Conservation (phyloP, 345 rosid genomes). For the Eucalyptus pauciflora region DNA sequence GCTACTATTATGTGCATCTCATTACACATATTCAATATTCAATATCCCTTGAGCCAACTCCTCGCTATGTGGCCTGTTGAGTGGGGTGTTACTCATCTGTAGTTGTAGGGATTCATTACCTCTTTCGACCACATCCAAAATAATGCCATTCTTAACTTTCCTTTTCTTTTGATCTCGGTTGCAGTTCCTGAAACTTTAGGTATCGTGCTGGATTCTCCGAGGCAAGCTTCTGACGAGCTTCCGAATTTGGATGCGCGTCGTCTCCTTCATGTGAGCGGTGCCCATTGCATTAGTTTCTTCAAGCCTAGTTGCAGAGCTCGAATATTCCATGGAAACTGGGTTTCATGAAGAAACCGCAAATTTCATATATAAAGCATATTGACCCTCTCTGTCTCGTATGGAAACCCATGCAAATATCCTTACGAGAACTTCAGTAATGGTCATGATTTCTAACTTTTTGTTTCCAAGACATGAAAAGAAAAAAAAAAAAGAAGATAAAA, state of each 20-base stretch:
- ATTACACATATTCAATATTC: not conserved
- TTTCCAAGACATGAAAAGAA: not conserved
- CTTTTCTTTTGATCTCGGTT: not conserved
- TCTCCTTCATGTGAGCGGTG: not conserved
- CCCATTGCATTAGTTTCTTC: not conserved
- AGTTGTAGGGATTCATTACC: not conserved
- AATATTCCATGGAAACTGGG: not conserved
- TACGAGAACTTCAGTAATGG: not conserved
- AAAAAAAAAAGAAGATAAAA: too few species aligned
- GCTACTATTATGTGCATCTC: not conserved
- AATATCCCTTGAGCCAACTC: not conserved
- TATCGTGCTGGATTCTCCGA: slow-evolving; percentile 56
- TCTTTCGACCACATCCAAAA: not conserved
- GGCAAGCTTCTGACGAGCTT: slow-evolving; percentile 79
- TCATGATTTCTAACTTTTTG: not conserved
- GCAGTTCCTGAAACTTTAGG: slow-evolving; percentile 54
- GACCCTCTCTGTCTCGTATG: not conserved
- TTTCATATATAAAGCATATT: not conserved
- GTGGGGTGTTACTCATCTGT: not conserved
- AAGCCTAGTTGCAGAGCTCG: not conserved
- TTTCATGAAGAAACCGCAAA: not conserved
- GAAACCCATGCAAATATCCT: not conserved
- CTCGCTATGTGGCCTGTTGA: not conserved
- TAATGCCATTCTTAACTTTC: not conserved
- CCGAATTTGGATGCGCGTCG: slow-evolving; percentile 56